Evolutionary conservation across 331 rosid genomes (phyloP).

Genomic region (Erythrophleum ivorense): DNA sequence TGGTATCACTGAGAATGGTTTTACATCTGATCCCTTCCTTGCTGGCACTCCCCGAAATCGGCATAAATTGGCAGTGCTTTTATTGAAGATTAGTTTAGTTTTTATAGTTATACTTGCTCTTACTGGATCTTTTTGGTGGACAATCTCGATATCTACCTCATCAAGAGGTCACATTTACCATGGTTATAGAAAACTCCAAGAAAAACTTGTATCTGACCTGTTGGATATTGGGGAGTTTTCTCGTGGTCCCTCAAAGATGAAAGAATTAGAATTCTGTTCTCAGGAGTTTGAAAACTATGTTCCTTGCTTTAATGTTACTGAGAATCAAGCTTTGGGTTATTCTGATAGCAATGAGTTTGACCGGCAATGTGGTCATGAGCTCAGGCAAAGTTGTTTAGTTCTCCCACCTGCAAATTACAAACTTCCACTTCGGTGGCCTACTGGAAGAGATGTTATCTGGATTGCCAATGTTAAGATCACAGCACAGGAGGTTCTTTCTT

Average conservation of each 20-base stretch:
- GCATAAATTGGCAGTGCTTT: conserved; percentile 67
- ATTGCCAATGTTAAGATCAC: conserved; percentile 84
- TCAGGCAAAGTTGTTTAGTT: conserved; percentile 69
- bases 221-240: conserved; percentile 96
- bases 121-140: conserved; percentile 95
- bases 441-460: conserved; percentile 98
- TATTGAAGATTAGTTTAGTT: conserved; percentile 79
- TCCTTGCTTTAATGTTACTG: conserved; percentile 87
- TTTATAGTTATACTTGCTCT: conserved; percentile 79
- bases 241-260: conserved; percentile 74
- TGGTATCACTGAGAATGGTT: conserved; percentile 71
- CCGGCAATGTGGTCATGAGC: conserved; percentile 68
- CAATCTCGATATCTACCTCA: conserved; percentile 78
- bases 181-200: conserved; percentile 92
- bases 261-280: conserved; percentile 86
- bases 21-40: conserved; percentile 70
- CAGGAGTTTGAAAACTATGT: conserved; percentile 81
- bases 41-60: conserved; percentile 69
- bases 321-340: conserved; percentile 59
- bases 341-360: conserved; percentile 67
- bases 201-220: conserved; percentile 88
- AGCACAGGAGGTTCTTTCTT: conserved; percentile 94
- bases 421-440: conserved; percentile 99
- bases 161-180: conserved; percentile 78
- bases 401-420: conserved; percentile 87